Base-by-base conservation (phyloP, 345 rosid genomes). In the Excoecaria agallocha region DNA sequence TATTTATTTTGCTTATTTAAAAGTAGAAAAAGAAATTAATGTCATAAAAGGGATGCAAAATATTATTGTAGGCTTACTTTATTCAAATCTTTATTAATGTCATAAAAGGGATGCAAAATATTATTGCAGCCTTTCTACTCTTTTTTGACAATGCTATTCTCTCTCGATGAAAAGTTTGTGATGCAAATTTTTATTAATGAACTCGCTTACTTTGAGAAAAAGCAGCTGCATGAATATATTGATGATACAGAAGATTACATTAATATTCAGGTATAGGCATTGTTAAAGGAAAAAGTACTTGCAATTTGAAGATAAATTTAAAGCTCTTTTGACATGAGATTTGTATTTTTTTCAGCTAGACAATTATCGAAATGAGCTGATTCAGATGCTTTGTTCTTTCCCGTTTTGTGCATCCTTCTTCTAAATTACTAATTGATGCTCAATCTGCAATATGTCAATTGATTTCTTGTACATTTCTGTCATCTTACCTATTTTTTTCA, bases 201-300 rank as follows among this genome's bases (percentile, higher is more conserved):
- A 48, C 43, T 77, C 57, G 22, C 66, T 76, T 77, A 0, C 37
- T 80, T 63, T 69, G 61, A 81, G 55, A 80, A n/a, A 58, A 65
- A 87, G 87, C 90, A 95, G 98, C 84, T 93, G 68, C 97, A 98
- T 49, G 98, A 93, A 79, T 95, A 95, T 77, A 96, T 96, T 12
- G 98, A 96, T 75, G 97, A 93, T 77, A 96, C 99, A 38, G 98
- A 96, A 88, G 97, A 93, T 79, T 93, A 93, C 86, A 95, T 95
- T 72, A 95, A 95, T 85, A 93, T 95, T 79, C 98, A 94, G 93
- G 98, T n/a, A n/a, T 88, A 80, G 24, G 17, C 70, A 41, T 46
- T 22, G 13, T 62, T 46, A 22, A 69, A 48, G 71, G 46, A 55
- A n/a, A 65, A 50, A 41, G 5, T 51, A 30, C 30, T n/a, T 30